Evolutionary conservation across 148 eudicot species (phyloP), one percentile per base, ranked within the genome.

Genomic region (Rhododendron kiyosumense): DNA sequence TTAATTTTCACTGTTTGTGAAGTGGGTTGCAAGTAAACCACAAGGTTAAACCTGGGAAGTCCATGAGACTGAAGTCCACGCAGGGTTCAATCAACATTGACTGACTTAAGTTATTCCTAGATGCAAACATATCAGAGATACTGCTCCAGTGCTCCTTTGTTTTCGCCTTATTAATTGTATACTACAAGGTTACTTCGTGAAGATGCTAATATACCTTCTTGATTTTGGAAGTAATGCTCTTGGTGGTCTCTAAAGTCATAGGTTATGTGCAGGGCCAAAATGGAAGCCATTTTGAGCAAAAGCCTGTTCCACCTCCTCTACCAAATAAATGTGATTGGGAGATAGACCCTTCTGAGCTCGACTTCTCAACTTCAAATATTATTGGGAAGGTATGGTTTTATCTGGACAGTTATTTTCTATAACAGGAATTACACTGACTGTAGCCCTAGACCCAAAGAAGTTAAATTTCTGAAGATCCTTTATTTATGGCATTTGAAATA

Each of bases 271-370:
- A 97, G 99, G 99, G 99, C 84, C 99, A 96, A 89, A 93, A 89
- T 90, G 99, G 99, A 81, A 96, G 98, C 90, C 99, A 96, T 90
- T 96, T 96, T 90, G 98, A 95, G 85, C 98, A 93, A 85, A 93
- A 93, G 86, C 93, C 94, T 86, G 97, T 95, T 87, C 91, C 94
- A 69, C 99, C 99, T 49, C 99, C 99, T 88, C 88, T 91, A 81
- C 94, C 99, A 85, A 94, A 94, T 45, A 95, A 95, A 88, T 95
- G 97, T 85, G 98, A 96, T 86, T 96, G 99, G 99, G 99, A 96
- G 89, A 94, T 96, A 86, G 98, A 96, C 54, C 99, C 99, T 78
- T 4, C 90, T 85, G 99, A 96, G 94, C 86, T 96, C 86, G 99
- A 96, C 85, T 96, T 96, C 84, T 89, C 96, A 79, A 90, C 90